Conservation (phyloP, 768 basidiomycete genomes). For the Boletus rubescentipes region DNA sequence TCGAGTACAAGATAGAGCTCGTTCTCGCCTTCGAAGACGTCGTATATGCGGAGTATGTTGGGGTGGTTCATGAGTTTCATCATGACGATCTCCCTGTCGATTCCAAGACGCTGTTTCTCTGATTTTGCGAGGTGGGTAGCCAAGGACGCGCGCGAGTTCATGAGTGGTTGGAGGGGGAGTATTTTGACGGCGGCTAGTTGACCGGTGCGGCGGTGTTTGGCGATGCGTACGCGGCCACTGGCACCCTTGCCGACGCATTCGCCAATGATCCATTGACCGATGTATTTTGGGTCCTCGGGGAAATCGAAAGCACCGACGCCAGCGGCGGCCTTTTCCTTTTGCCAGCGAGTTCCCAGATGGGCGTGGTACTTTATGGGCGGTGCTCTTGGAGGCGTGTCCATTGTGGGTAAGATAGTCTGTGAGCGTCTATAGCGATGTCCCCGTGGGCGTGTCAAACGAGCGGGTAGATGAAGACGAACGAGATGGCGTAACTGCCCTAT, state of each 20-base stretch:
- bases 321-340: slow-evolving; percentile 83
- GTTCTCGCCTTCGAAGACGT: slow-evolving; percentile 90
- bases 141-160: slow-evolving; percentile 68
- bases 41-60: slow-evolving; percentile 92
- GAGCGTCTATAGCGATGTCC: slow-evolving; percentile 15
- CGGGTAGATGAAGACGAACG: slow-evolving; percentile 9
- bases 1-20: slow-evolving; percentile 93
- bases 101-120: slow-evolving; percentile 80
- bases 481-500: too few species aligned
- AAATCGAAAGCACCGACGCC: slow-evolving; percentile 73
- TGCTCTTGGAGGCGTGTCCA: slow-evolving; percentile 62
- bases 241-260: slow-evolving; percentile 94
- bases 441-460: not conserved
- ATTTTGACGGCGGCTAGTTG: slow-evolving; percentile 97
- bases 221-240: slow-evolving; percentile 93
- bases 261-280: slow-evolving; percentile 92
- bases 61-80: slow-evolving; percentile 99
- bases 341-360: slow-evolving; percentile 80
- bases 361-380: slow-evolving; percentile 71
- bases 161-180: slow-evolving; percentile 77
- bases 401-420: slow-evolving; percentile 25
- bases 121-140: slow-evolving; percentile 66
- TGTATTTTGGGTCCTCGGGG: slow-evolving; percentile 78
- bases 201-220: slow-evolving; percentile 79
- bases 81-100: slow-evolving; percentile 95